Conservation (phyloP, 139 green algal genomes). For the Axilococcus clingmanii region DNA sequence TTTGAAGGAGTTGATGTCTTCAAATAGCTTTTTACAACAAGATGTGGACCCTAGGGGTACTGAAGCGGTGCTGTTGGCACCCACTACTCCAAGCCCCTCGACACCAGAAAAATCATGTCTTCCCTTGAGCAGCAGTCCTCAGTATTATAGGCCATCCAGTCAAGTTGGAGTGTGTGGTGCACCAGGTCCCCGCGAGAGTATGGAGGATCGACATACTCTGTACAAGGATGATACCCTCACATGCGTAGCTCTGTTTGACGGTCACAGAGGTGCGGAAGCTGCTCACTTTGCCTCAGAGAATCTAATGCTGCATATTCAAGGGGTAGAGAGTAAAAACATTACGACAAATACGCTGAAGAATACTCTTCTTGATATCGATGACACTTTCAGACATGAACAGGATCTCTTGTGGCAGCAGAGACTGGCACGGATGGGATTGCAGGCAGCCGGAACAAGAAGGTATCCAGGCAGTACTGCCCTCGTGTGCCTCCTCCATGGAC, state of each 20-base stretch:
- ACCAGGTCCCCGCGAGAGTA: conserved; percentile 37
- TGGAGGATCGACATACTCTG: conserved; percentile 60
- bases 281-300: conserved; percentile 41
- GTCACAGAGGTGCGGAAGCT: conserved; percentile 55
- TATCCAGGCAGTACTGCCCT: conserved; percentile 71
- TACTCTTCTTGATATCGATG: conserved; percentile 36
- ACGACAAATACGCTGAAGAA: conserved; percentile 22
- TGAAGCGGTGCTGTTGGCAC: too few relatives aligned
- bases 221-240: conserved; percentile 1
- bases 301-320: conserved; percentile 26
- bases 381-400: conserved; percentile 26
- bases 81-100: too few relatives aligned
- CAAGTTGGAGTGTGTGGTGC: conserved; percentile 25
- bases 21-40: too few relatives aligned
- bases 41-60: too few relatives aligned
- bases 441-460: not conserved
- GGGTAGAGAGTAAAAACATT: not conserved
- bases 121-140: too few relatives aligned
- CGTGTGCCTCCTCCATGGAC: conserved; percentile 39
- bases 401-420: too few relatives aligned
- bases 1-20: too few relatives aligned
- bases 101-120: too few relatives aligned
- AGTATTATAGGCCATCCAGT: too few relatives aligned
- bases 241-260: conserved; percentile 62
- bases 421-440: too few relatives aligned